These are phyloP conservation scores for Aspergillus funiculosus DNA, from an alignment of 495 filamentous ascomycete species.

Conservation along the genomic window DNA sequence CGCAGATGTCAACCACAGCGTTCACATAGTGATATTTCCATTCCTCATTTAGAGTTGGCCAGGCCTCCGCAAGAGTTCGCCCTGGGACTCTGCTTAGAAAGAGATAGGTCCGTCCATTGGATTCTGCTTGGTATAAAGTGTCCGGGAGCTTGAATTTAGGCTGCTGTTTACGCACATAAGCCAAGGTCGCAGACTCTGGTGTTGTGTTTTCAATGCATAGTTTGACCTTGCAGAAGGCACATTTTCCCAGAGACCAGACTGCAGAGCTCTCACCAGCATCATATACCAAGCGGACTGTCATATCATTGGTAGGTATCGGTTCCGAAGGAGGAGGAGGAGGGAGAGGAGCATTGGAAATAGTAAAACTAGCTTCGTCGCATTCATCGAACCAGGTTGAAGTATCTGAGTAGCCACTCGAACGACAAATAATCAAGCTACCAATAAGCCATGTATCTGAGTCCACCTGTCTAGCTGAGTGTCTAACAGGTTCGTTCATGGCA, in stretches of 20 bases:
- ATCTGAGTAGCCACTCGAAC: not conserved
- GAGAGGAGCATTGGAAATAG: not conserved
- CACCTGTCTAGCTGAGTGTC: not conserved
- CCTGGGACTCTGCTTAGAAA: not conserved
- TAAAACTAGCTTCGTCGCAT: not conserved
- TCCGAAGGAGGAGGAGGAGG: not conserved
- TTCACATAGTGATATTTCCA: not conserved
- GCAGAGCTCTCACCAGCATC: too few relatives aligned
- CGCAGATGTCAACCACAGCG: not conserved
- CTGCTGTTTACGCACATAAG: not conserved
- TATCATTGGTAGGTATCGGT: not conserved
- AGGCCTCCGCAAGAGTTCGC: not conserved
- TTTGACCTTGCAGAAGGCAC: not conserved
- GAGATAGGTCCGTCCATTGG: not conserved
- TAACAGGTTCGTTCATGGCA: not conserved
- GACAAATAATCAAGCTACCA: not conserved
- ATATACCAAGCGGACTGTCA: not conserved
- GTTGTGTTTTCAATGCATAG: not conserved
- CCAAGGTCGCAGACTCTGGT: not conserved
- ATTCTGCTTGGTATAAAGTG: not conserved
- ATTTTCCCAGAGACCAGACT: not conserved
- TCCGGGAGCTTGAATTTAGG: not conserved
- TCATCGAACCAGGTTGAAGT: not conserved
- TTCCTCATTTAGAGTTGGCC: not conserved
- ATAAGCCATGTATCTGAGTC: not conserved